Base-by-base conservation (phyloP, 768 basidiomycete species). In the Phylloporus sp. region DNA sequence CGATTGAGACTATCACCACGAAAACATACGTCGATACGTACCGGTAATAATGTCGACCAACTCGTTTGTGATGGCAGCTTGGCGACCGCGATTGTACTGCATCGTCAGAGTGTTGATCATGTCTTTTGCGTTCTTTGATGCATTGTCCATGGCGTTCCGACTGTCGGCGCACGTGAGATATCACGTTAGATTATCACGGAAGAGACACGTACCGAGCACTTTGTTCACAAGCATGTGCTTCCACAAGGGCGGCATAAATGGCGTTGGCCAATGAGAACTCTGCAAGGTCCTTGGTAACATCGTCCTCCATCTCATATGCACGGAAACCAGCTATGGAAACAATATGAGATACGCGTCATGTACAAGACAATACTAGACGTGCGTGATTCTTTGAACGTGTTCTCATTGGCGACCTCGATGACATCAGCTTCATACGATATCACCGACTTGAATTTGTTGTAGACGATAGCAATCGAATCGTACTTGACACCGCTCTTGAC, bases 81-180 rank as follows among this genome's bases (percentile, higher is more conserved):
- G 94, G 68, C 94, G 91, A 79, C 95, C 94, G 81, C 94, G 90
- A 71, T 97, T 97, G 82, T 95, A 97, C 72, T 95, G 81, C 87
- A 97, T 88, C 70, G 88, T 88, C 45, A 97, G 79, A 40, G 76
- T 71, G 54, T 72, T 72, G 65, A 97, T 95, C 94, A 97, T 97
- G 73, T 95, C 94, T 29, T 74, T 76, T 52, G 97, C 97, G 72
- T 99, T 98, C 85, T 99, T 99, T 59, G 95, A 93, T 43, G 95
- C 95, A 67, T 93, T 98, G 82, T 98, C 97, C 97, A 99, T 99
- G 65, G 97, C 97, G 61, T 95, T 97, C 61, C 95, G 88, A 71
- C 95, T 62, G 51, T 50, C 20, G 36, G 27, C 13, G 27, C 9
- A 12, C 1, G 44, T 55, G 34, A 55, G 35, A 44, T 6, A 10